Evolutionary conservation across 192 early-diverging fungal genomes (phyloP).

Genomic region (Phycomyces nitens): DNA sequence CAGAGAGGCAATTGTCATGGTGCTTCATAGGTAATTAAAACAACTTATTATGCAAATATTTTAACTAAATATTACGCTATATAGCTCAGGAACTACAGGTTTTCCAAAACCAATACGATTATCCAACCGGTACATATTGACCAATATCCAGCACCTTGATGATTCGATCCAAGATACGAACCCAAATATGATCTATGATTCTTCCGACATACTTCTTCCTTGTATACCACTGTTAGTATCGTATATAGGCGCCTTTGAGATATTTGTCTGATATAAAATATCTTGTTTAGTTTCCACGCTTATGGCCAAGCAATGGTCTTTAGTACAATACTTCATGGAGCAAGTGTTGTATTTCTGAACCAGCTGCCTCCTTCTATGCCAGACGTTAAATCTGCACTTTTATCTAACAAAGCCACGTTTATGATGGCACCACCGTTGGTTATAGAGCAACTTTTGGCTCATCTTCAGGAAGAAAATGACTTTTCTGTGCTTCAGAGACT

Average conservation of each 20-base stretch:
- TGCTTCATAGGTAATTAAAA: constrained; percentile 16
- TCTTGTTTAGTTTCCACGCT: constrained; percentile 11
- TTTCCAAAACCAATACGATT: not conserved
- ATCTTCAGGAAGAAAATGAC: constrained; percentile 5
- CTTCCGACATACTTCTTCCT: not conserved
- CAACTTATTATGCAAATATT: too few relatives aligned
- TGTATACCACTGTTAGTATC: constrained; percentile 11
- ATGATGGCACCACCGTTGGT: constrained; percentile 5
- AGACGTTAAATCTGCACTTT: not conserved
- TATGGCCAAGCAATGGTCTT: not conserved
- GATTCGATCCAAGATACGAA: not conserved
- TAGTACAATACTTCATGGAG: not conserved
- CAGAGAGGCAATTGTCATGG: not conserved
- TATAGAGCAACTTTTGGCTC: constrained; percentile 2
- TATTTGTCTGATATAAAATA: not conserved
- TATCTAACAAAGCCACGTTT: constrained; percentile 2
- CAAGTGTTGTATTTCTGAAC: not conserved
- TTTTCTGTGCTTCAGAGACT: not conserved
- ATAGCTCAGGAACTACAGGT: constrained; percentile 12
- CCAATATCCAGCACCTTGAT: not conserved
- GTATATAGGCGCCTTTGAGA: too few relatives aligned
- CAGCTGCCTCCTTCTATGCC: constrained; percentile 11
- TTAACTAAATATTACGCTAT: not conserved
- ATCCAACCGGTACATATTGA: constrained; percentile 1
- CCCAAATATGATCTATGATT: not conserved